phyloP scores from a whole-genome alignment of 164 flowering plant species.

The Vitis riparia region DNA sequence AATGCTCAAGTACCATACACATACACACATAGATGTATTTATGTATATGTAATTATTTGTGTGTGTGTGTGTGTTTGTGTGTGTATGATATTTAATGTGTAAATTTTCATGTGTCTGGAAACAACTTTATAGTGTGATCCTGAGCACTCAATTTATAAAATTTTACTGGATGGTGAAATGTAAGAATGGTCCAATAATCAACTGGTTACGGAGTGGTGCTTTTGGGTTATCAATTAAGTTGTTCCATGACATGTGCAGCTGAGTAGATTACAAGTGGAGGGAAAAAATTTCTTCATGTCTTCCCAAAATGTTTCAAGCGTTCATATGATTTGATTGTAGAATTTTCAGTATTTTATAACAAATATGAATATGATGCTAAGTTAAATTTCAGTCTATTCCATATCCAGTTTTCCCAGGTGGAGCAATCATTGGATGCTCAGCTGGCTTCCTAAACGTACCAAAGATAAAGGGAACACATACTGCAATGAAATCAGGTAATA shows the following conservation, averaged over 20 bases:
- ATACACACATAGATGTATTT: too few species aligned
- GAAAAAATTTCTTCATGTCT: too few species aligned
- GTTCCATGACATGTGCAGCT: conserved; percentile 1
- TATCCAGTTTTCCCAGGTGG: conserved; percentile 98
- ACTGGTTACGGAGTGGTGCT: too few species aligned
- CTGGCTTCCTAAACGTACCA: conserved; percentile 95
- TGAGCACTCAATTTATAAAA: not conserved
- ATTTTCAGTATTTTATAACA: not conserved
- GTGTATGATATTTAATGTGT: too few species aligned
- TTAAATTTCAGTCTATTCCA: conserved; percentile 94
- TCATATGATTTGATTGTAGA: not conserved
- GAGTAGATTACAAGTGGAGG: not conserved
- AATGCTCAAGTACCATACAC: not conserved
- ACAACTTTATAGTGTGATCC: not conserved
- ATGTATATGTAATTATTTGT: too few species aligned
- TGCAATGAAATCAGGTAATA: conserved; percentile 93
- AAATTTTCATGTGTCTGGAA: too few species aligned
- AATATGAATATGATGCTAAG: conserved; percentile 45
- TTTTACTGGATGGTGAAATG: too few species aligned
- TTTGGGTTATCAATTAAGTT: not conserved
- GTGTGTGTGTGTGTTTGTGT: too few species aligned
- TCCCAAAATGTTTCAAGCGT: not conserved
- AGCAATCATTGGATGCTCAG: conserved; percentile 97
- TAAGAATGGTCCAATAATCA: too few species aligned
- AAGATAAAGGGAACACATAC: conserved; percentile 98